Evolutionary conservation across 495 filamentous ascomycete genomes (phyloP).

Genomic region (Penicillium bovifimosum): DNA sequence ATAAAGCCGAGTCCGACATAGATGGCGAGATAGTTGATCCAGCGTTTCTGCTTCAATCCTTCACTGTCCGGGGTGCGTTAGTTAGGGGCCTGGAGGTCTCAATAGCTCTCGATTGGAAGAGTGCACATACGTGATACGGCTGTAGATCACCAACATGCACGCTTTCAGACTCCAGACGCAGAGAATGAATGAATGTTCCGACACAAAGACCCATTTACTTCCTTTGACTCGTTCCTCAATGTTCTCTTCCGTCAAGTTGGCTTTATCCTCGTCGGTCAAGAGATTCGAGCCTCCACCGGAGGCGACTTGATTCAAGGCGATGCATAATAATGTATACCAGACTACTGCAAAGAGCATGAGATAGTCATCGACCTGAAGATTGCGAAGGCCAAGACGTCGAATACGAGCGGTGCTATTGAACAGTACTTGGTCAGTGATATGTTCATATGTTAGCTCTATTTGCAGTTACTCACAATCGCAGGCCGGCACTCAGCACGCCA

Average conservation of each 20-base stretch:
- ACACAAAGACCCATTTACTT: slow-evolving; percentile 54
- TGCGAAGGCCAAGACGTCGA: slow-evolving; percentile 38
- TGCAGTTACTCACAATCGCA: slow-evolving; percentile 38
- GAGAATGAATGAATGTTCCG: slow-evolving; percentile 49
- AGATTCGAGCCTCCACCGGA: slow-evolving; percentile 52
- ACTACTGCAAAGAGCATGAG: slow-evolving; percentile 44
- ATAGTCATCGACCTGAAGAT: slow-evolving; percentile 48
- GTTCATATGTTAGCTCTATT: not conserved
- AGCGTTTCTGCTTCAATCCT: slow-evolving; percentile 34
- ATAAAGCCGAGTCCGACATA: slow-evolving; percentile 57
- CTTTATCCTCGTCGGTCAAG: slow-evolving; percentile 38
- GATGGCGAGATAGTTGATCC: slow-evolving; percentile 40
- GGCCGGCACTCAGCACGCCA: slow-evolving; percentile 36
- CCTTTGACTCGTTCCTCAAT: slow-evolving; percentile 41
- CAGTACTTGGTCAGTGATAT: not conserved
- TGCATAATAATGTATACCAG: slow-evolving; percentile 52
- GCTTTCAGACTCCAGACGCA: slow-evolving; percentile 47
- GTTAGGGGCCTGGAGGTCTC: not conserved
- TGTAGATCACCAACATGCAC: slow-evolving; percentile 53
- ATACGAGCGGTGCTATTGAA: slow-evolving; percentile 41
- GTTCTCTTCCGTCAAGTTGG: slow-evolving; percentile 32
- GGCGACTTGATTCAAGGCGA: slow-evolving; percentile 47
- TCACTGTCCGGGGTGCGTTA: slow-evolving; percentile 21
- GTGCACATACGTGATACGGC: slow-evolving; percentile 41
- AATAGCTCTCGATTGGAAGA: not conserved